Evolutionary conservation across 768 basidiomycete genomes (phyloP), one percentile per base, ranked within the genome.

Genomic region (Daedaleopsis sinensis): DNA sequence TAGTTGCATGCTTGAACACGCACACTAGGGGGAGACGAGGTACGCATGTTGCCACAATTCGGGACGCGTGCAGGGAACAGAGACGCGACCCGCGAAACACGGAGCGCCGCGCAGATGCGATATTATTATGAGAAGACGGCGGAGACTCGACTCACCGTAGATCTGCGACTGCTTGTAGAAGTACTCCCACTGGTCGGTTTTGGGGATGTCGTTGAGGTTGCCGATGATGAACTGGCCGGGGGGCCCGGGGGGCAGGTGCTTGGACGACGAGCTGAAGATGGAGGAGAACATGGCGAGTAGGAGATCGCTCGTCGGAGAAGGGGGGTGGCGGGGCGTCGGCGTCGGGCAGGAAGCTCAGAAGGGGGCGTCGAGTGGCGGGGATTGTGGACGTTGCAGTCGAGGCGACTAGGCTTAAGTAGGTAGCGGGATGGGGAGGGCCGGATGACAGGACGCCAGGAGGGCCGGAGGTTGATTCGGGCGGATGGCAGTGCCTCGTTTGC

Each of bases 231-330:
- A 73, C 3, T 72, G 55, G 32, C 73, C 71, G 5, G 60, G 63
- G 0, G 75, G 75, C n/a, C 73, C 72, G 15, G 75, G 75, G 75
- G 37, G 73, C n/a, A n/a, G 64, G 44, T 62, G 58, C 44, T 57
- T 61, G 11, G 59, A 52, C 32, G 39, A 46, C 16, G 62, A 63
- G 46, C 55, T 51, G 27, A 63, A 51, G 57, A 63, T 21, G 50
- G 43, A 21, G 1, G 60, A 39, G 46, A 47, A 18, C n/a, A 47
- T 47, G 42, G 42, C 42, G 42, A 21, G 5, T 18, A 46, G 18
- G n/a, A n/a, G 42, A 43, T n/a, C 15, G n/a, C 15, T 43, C n/a
- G 42, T 43, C 42, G 42, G 42, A 43, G 12, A 9, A n/a, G 18
- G 18, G 3, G n/a, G n/a, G n/a, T n/a, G n/a, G 18, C 5, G 44